These are phyloP conservation scores for Rhytidiadelphus loreus DNA, from an alignment of 225 moss, liverwort and hornwort genomes.

Conservation along the genomic window DNA sequence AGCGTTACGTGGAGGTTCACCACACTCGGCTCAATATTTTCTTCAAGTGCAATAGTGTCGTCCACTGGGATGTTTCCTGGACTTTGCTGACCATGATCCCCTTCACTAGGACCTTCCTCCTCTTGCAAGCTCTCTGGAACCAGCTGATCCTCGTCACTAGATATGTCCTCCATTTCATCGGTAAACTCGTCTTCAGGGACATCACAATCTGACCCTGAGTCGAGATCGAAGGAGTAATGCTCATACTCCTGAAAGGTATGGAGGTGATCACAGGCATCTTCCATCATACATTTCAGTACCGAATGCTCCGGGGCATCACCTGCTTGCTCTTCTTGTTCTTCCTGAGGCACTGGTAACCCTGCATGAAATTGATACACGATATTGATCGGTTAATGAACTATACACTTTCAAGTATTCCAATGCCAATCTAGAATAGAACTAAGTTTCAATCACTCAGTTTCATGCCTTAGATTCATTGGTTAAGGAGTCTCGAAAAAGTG, in stretches of 20 bases:
- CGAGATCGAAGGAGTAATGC: fast-evolving
- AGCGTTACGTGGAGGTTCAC: neutral
- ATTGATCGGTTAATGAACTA: neutral
- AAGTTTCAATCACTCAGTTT: neutral
- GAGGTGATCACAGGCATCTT: neutral
- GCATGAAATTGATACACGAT: neutral
- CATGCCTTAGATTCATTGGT: neutral
- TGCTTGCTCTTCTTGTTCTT: neutral
- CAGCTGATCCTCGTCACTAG: neutral
- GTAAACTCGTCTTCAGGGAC: neutral
- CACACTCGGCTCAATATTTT: neutral
- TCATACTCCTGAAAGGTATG: neutral
- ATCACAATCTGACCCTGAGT: neutral
- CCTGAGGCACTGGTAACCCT: neutral
- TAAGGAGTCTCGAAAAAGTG: neutral
- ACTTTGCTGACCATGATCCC: neutral
- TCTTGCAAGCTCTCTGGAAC: neutral
- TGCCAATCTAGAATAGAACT: neutral
- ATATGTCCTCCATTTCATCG: neutral
- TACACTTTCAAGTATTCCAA: neutral
- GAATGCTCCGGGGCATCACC: no score
- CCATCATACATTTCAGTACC: neutral
- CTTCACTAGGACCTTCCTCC: no score
- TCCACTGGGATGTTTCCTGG: neutral
- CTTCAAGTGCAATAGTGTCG: neutral